These are phyloP conservation scores for Flaveria bidentis DNA, from an alignment of 129 eudicot species.

Conservation along the genomic window DNA sequence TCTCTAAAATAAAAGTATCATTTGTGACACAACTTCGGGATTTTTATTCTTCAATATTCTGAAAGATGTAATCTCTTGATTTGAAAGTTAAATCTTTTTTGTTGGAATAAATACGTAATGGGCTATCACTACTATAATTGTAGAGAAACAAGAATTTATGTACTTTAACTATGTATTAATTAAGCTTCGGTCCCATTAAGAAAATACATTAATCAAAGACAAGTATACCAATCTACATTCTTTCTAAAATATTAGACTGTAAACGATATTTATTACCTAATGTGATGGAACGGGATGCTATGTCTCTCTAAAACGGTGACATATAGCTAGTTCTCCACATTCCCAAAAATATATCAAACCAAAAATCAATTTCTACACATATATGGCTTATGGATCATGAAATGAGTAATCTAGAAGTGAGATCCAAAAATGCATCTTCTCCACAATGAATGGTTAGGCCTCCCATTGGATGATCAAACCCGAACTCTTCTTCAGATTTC, in stretches of 20 bases:
- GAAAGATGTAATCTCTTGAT: too few species aligned
- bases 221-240: not conserved
- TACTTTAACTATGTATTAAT: not conserved
- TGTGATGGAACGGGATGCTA: constrained; percentile 20
- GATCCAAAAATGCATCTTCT: constrained; percentile 45
- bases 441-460: constrained; percentile 70
- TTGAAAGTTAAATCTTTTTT: too few species aligned
- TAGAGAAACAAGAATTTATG: not conserved
- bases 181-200: not conserved
- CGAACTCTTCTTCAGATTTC: constrained; percentile 57
- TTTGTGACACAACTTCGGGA: too few species aligned
- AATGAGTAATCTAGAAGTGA: constrained; percentile 39
- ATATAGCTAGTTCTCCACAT: constrained; percentile 24
- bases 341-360: not conserved
- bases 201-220: not conserved
- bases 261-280: not conserved
- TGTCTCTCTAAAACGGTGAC: constrained; percentile 31
- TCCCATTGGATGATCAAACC: constrained; percentile 62
- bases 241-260: not conserved
- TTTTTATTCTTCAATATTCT: too few species aligned
- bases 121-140: not conserved
- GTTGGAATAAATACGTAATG: not conserved
- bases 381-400: not conserved
- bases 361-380: not conserved
- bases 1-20: too few species aligned